These are phyloP conservation scores for Laetiporus sulphureus DNA, from an alignment of 1,284 basidiomycete genomes.

Conservation along the genomic window DNA sequence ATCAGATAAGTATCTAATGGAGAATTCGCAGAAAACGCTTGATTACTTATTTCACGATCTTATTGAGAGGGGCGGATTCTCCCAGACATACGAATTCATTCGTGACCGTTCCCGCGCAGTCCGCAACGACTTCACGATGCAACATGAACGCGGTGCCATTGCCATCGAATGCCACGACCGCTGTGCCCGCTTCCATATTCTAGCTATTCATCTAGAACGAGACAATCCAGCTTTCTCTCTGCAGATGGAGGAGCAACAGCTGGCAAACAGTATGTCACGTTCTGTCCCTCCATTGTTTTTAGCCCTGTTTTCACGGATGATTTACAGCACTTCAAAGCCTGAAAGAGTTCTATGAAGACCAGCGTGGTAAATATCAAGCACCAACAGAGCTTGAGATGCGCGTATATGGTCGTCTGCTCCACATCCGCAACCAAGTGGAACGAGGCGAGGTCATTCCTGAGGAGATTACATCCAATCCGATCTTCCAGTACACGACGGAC, in stretches of 20 bases:
- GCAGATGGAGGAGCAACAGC: conserved; percentile 79
- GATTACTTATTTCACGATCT: conserved; percentile 90
- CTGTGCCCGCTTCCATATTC: conserved; percentile 90
- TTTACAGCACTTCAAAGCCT: conserved; percentile 79
- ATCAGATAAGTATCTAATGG: no score
- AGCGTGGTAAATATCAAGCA: conserved; percentile 58
- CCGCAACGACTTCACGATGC: conserved; percentile 92
- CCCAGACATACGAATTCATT: conserved; percentile 77
- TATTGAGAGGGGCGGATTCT: conserved; percentile 62
- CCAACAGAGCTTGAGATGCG: conserved; percentile 93
- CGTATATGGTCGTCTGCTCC: conserved; percentile 89
- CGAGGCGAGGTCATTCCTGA: conserved; percentile 79
- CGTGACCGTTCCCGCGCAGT: conserved; percentile 90
- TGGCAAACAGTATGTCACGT: conserved; percentile 88
- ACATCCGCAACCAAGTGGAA: conserved; percentile 80
- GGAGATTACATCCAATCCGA: conserved; percentile 63
- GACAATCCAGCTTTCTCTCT: conserved; percentile 58
- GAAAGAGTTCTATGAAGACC: conserved; percentile 91
- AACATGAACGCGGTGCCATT: conserved; percentile 71
- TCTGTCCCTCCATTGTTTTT: conserved; percentile 7
- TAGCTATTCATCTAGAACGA: conserved; percentile 75
- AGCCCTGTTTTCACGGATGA: background rate
- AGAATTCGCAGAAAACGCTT: conserved; percentile 61
- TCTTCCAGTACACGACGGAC: conserved; percentile 76
- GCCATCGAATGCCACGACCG: conserved; percentile 91